Base-by-base conservation (phyloP, 306 rosid genomes). In the Cicer judaicum region DNA sequence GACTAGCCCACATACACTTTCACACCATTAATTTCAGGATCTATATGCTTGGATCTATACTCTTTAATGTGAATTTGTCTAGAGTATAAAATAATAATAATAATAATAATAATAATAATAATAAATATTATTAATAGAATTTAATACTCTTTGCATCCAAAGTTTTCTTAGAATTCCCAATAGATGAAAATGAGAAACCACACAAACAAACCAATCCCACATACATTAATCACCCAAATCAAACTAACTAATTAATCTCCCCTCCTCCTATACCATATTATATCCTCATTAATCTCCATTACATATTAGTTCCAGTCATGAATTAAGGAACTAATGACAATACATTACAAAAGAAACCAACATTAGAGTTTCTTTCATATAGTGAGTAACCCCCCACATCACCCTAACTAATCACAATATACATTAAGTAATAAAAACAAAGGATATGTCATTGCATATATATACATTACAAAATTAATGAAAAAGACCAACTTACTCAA, bases 401-500 rank as follows among this genome's bases (percentile, higher is more conserved):
- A 68, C 73, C 85, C 13, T 46, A 62, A 50, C 21, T 78, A 41
- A 73, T 49, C 66, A 77, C 72, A 80, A 78, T 73, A n/a, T n/a
- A 87, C 86, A 89, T 53, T 9, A 46, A 59, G 13, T 42, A 48
- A 46, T 1, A 29, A 38, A 29, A 12, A 42, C 10, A 70, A 41
- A 67, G 73, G 64, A 73, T 81, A 82, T 82, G 86, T 74, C 83
- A 76, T 81, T 80, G 85, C 80, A 78, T 74, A 74, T 74, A 74
- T 74, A 81, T 50, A 84, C 86, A 81, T 76, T 57, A 59, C 84
- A 80, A 80, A 82, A 80, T 39, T 15, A 75, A 76, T 70, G 21
- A 82, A 72, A 69, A 70, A 63, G 42, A 78, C 88, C 77, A 80
- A 84, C 88, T 85, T 84, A 83, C 89, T 84, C 44, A 48, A 24